These are phyloP conservation scores for Rhodotorula paludigena DNA, from an alignment of 768 basidiomycete genomes.

Conservation along the genomic window DNA sequence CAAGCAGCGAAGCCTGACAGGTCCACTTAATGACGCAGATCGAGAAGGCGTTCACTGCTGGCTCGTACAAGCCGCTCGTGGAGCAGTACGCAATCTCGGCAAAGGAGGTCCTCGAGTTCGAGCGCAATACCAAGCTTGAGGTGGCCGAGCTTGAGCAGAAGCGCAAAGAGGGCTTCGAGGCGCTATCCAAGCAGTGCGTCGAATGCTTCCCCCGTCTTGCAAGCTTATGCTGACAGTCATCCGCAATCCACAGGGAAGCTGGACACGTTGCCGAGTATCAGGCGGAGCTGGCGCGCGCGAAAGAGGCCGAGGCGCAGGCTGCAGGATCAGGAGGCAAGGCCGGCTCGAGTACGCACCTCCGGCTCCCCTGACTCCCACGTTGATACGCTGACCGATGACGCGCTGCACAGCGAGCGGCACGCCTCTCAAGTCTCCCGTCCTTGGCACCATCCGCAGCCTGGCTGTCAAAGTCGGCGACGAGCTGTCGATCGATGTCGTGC, in stretches of 20 bases:
- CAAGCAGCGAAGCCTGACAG: too few relatives aligned
- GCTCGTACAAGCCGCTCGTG: constrained; percentile 48
- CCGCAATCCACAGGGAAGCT: constrained; percentile 14
- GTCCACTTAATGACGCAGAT: not conserved
- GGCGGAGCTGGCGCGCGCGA: constrained; percentile 2
- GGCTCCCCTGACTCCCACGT: too few relatives aligned
- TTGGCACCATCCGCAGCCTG: constrained; percentile 52
- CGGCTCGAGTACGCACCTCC: not conserved
- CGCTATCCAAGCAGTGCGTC: constrained; percentile 18
- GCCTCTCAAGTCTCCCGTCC: constrained; percentile 55
- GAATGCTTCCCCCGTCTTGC: not conserved
- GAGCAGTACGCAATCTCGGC: constrained; percentile 55
- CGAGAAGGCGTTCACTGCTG: constrained; percentile 38
- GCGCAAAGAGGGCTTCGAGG: constrained; percentile 8
- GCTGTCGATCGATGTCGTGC: constrained; percentile 48
- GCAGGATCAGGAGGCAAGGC: not conserved
- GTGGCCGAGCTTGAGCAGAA: not conserved
- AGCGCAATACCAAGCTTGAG: constrained; percentile 46
- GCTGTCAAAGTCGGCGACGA: constrained; percentile 21
- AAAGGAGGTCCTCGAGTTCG: constrained; percentile 52
- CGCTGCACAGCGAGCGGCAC: constrained; percentile 48
- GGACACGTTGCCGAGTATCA: constrained; percentile 13
- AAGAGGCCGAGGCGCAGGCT: constrained; percentile 7
- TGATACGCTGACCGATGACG: not conserved
- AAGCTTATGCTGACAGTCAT: too few relatives aligned